A percentile compares a stretch with the other conserved stretches of the same genome.
Conservation (phyloP, 192 early-diverging fungal genomes). For the Chytriomyces sp. region DNA sequence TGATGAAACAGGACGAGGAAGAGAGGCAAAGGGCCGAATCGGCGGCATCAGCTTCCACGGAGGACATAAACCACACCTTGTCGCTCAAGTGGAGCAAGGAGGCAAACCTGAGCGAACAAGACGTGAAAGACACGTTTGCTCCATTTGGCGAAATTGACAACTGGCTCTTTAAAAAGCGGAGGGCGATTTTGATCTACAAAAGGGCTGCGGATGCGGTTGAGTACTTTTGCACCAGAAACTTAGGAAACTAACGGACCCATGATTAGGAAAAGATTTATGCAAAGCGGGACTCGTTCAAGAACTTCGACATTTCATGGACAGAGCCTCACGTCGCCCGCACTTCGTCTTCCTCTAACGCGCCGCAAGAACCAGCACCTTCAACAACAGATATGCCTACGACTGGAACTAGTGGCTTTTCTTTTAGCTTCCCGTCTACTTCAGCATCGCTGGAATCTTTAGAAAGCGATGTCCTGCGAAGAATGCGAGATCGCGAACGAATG, state of each 20-base stretch:
- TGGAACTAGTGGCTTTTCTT: slow-evolving; percentile 11
- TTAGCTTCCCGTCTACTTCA: neutral
- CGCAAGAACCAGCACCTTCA: neutral
- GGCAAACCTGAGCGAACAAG: neutral
- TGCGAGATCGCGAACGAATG: slow-evolving; percentile 11
- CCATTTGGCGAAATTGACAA: slow-evolving; percentile 17
- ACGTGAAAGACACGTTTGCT: slow-evolving; percentile 10
- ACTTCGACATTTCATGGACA: slow-evolving; percentile 5
- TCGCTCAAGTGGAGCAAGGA: slow-evolving; percentile 10
- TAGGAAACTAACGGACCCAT: neutral
- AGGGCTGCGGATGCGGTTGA: slow-evolving; percentile 12
- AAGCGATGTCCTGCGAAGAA: slow-evolving; percentile 4
- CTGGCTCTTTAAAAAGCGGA: neutral
- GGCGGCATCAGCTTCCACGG: too few species aligned
- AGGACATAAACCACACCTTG: slow-evolving; percentile 1
- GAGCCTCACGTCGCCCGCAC: neutral
- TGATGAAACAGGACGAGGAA: slow-evolving; percentile 40
- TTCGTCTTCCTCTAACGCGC: neutral
- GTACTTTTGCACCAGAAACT: neutral
- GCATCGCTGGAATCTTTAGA: neutral
- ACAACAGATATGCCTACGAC: neutral
- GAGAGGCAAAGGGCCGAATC: slow-evolving; percentile 30
- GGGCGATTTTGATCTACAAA: neutral
- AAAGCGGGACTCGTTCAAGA: slow-evolving; percentile 14
- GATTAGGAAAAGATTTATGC: slow-evolving; percentile 10